A percentile compares a stretch with the other conserved stretches of the same genome.
phyloP scores from a whole-genome alignment of 2,329 filamentous ascomycete genomes.

The Cladosporium cucumerinum region DNA sequence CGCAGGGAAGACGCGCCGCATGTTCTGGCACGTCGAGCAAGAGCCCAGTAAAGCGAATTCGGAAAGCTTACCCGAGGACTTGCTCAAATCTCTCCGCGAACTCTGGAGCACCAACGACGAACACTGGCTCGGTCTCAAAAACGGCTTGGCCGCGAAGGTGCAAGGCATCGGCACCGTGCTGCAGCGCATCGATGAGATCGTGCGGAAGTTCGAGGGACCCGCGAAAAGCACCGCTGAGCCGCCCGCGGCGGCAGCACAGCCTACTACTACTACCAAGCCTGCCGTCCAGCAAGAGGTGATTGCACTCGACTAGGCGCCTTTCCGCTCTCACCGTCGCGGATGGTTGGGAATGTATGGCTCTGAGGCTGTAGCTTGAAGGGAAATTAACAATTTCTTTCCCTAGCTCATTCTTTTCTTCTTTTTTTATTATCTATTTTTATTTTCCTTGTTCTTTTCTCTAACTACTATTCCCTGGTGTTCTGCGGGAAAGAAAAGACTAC shows the following conservation, averaged over 20 bases:
- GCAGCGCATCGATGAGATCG: slow-evolving; percentile 36
- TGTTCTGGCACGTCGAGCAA: slow-evolving; percentile 39
- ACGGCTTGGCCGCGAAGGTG: slow-evolving; percentile 37
- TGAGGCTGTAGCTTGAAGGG: not conserved
- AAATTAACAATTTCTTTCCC: not conserved
- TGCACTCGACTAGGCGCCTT: slow-evolving; percentile 27
- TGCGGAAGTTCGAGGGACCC: slow-evolving; percentile 30
- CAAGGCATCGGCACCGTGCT: slow-evolving; percentile 38
- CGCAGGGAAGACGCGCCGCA: slow-evolving; percentile 25
- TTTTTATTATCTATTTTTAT: not conserved
- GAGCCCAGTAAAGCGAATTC: slow-evolving; percentile 2
- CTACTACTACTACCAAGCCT: not conserved
- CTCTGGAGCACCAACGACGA: slow-evolving; percentile 32
- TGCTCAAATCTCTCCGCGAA: slow-evolving; percentile 34
- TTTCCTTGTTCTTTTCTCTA: not conserved
- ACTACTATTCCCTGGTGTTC: not conserved
- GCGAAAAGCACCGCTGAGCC: not conserved
- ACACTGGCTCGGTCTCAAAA: slow-evolving; percentile 39
- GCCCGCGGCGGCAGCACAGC: not conserved
- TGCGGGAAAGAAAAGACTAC: not conserved
- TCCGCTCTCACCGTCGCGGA: not conserved
- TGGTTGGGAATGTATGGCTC: not conserved
- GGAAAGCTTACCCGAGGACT: slow-evolving; percentile 23
- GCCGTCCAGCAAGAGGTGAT: slow-evolving; percentile 27
- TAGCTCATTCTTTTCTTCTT: not conserved